Percentiles rank a stretch among this genome's conserved stretches.
Conservation (phyloP, 768 basidiomycete genomes). For the Megacollybia marginata region DNA sequence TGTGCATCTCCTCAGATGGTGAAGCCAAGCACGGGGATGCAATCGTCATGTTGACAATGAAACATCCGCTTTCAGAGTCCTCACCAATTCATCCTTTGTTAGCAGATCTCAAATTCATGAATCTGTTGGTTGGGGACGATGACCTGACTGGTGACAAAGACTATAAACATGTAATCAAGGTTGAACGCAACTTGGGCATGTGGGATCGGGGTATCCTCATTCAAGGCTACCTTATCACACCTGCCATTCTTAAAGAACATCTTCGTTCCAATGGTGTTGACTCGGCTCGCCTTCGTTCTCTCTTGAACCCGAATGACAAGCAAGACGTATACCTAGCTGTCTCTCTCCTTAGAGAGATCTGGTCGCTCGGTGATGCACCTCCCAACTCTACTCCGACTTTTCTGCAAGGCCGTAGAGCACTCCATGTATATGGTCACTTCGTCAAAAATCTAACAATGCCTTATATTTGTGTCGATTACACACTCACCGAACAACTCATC, state of each 20-base stretch:
- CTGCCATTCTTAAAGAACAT: conserved; percentile 13
- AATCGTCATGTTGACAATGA: conserved; percentile 1
- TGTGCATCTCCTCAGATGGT: neutral
- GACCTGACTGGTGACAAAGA: conserved; percentile 11
- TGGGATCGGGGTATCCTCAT: conserved; percentile 14
- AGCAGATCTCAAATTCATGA: neutral
- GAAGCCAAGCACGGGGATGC: neutral
- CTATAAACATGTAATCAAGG: conserved; percentile 12
- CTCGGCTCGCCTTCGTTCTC: neutral
- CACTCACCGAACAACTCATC: neutral
- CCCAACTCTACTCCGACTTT: neutral
- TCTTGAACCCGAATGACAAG: neutral
- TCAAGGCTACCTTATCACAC: conserved; percentile 12
- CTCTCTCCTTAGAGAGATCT: neutral
- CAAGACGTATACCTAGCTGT: neutral
- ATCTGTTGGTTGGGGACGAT: conserved; percentile 3
- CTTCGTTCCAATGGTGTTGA: neutral
- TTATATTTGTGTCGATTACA: neutral
- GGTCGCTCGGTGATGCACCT: neutral
- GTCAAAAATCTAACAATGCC: neutral
- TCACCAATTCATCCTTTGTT: neutral
- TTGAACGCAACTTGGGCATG: conserved; percentile 15
- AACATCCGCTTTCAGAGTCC: conserved; percentile 1
- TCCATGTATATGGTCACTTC: neutral
- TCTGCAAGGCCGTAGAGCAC: neutral